phyloP scores from a whole-genome alignment of 129 eudicot species.

The Apium graveolens region DNA sequence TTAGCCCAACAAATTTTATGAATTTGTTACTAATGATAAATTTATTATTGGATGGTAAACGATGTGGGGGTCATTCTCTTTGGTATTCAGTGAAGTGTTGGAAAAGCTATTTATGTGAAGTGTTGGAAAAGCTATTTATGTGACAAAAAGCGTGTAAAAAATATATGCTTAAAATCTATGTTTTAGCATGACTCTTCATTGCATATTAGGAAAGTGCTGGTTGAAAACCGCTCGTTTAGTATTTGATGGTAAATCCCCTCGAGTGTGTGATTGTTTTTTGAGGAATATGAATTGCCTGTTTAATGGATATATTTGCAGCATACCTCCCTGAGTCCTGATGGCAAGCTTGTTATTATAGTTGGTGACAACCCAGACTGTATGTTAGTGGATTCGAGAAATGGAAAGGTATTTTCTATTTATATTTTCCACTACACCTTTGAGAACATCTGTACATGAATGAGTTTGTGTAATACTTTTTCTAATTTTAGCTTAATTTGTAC shows the following conservation, averaged over 20 bases:
- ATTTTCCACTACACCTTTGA: neutral
- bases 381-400: conserved; percentile 60
- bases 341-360: conserved; percentile 52
- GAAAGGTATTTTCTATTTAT: conserved; percentile 43
- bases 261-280: neutral
- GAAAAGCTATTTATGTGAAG: neutral
- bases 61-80: neutral
- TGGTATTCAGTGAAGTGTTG: neutral
- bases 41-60: neutral
- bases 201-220: neutral
- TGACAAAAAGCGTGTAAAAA: neutral
- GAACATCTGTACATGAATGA: neutral
- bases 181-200: too few species aligned
- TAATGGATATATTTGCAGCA: conserved; percentile 40
- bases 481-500: conserved; percentile 6
- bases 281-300: neutral
- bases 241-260: neutral
- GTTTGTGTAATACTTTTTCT: neutral
- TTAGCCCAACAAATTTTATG: neutral
- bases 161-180: neutral
- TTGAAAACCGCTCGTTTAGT: neutral
- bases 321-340: conserved; percentile 71
- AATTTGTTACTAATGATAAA: neutral
- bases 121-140: neutral
- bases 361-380: conserved; percentile 70